Base-by-base conservation (phyloP, 495 filamentous ascomycete species). In the Arthonia radiata region DNA sequence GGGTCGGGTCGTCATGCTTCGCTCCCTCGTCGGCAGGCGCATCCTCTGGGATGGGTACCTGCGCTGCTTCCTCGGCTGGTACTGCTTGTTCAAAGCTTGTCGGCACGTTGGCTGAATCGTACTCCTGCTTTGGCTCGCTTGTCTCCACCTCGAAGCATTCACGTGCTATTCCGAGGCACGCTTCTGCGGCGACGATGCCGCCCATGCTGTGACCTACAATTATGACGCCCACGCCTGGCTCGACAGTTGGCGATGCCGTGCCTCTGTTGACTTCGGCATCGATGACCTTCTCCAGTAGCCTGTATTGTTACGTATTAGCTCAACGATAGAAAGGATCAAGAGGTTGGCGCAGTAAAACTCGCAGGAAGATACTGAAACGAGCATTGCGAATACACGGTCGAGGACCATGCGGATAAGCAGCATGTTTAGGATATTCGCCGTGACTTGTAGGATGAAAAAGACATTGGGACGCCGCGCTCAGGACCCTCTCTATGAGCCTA, bases 201-300 rank as follows among this genome's bases (percentile, higher is more conserved):
- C 82, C 86, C 86, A 97, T 97, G 7, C 71, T 80, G 44, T 97
- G 86, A 7, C 89, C 83, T 19, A 92, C 54, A 0, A 97, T 53
- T 34, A 93, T 61, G 13, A 71, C 71, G 39, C 63, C 75, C 14
- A 97, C 80, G 2, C 70, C 76, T 5, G 83, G 82, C 26, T 92
- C 79, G 37, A 91, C 56, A 13, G 77, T 92, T 2, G 83, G 86
- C 0, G 73, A 80, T 23, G 76, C 64, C 0, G 79, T 86, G n/a
- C 57, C 54, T 39, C 70, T 68, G 15, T 58, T 63, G 31, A 93
- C 81, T 49, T 97, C 86, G 39, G 93, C 51, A 48, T 94, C 86
- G 34, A 97, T 92, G 37, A 97, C 77, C 35, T 71, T 75, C 40
- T 86, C 70, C 37, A 80, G 60, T 12, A 97, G 67, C 81, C 80